Evolutionary conservation across 192 early-diverging fungal species (phyloP), one percentile per base, ranked within the genome.

Genomic region (Funneliformis geosporum): DNA sequence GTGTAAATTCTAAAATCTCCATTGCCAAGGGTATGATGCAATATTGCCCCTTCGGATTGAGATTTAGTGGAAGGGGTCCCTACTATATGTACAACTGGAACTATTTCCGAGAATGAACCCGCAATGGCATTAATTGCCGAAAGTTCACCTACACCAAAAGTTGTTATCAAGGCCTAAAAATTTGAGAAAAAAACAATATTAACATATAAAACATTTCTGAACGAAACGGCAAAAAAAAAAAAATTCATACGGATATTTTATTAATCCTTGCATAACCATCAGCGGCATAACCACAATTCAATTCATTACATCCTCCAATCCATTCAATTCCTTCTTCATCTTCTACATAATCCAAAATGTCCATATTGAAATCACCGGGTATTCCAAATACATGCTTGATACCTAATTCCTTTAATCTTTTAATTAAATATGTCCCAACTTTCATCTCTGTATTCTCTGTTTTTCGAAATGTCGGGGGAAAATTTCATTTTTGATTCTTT

Each of bases 21-120:
- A 40, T 88, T 88, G n/a, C 87, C 87, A 12, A 88, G 83, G 23
- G 87, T 82, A 42, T 88, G 87, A 70, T 88, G 87, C 33, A 88
- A 68, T 33, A 88, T 72, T 11, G 86, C 86, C 25, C 87, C 87
- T 12, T 80, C 50, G 8, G 84, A 71, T 75, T 88, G 87, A 60
- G 86, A 86, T 61, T 82, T 78, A 25, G 84, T 87, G 21, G 74
- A 80, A 9, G 87, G 87, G 9, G 86, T 86, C 28, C 87, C 87
- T 23, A 87, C 87, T 73, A 88, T 87, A 80, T 88, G 87, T 23
- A 88, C 79, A 18, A 88, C 87, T 0, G 87, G 84, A 14, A 88
- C 83, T 83, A 87, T 82, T 76, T 88, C 87, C 46, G 86, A 78
- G 39, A 78, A 81, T 5, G 86, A 87, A 43, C 87, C 87, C 66